Conservation (phyloP, 2,329 filamentous ascomycete genomes). For the Phyllosticta paracitricarpa region DNA sequence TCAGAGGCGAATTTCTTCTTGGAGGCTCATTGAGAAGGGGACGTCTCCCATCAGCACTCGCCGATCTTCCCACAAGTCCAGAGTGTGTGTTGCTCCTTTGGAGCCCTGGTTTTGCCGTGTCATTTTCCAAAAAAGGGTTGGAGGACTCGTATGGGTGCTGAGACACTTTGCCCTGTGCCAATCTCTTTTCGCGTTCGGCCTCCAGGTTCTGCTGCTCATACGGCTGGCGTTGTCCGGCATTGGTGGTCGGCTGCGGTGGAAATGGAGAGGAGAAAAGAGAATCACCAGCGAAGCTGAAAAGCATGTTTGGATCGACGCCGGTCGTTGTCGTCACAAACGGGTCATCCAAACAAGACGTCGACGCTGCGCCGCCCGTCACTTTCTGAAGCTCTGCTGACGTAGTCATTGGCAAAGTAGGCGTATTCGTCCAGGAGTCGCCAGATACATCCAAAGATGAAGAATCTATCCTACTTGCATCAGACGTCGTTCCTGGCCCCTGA, state of each 20-base stretch:
- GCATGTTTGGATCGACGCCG: conserved; percentile 39
- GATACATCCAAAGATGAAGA: conserved; percentile 1
- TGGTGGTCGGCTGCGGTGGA: conserved; percentile 15
- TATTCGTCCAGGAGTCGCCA: conserved; percentile 2
- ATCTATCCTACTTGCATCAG: background rate
- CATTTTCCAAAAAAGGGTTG: conserved; percentile 26
- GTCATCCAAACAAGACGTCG: background rate
- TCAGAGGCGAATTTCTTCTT: conserved; percentile 37
- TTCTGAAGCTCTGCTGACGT: conserved; percentile 4
- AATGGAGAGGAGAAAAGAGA: conserved; percentile 9
- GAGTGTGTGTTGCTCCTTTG: conserved; percentile 39
- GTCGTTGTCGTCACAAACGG: conserved; percentile 27
- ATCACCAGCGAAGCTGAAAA: conserved; percentile 29
- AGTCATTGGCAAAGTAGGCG: conserved; percentile 5
- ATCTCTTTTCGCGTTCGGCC: conserved; percentile 23
- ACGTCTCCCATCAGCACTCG: background rate
- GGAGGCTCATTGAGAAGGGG: conserved; percentile 14
- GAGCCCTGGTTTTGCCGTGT: conserved; percentile 22
- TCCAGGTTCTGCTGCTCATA: conserved; percentile 30
- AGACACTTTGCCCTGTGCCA: conserved; percentile 13
- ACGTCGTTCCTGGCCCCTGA: background rate
- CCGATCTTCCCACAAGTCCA: conserved; percentile 16
- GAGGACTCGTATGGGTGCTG: conserved; percentile 28
- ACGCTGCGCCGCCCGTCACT: background rate
- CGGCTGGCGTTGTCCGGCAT: conserved; percentile 22